Evolutionary conservation across 139 green algal species (phyloP).

Genomic region (Trebouxia sp.): DNA sequence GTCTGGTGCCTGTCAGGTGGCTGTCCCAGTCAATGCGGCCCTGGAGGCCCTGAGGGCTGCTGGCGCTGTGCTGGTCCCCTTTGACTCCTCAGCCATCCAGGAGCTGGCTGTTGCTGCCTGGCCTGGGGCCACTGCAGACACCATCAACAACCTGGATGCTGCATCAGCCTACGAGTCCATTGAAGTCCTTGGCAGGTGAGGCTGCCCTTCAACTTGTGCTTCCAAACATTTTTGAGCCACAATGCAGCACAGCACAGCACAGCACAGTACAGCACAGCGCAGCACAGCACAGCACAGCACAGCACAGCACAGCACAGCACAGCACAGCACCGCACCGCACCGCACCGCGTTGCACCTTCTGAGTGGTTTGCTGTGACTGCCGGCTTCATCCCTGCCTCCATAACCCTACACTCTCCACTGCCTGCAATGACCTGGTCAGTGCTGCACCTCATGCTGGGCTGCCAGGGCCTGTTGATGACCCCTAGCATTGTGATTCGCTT

Average conservation of each 20-base stretch:
- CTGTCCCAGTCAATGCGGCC: neutral
- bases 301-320: no score
- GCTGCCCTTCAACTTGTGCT: neutral
- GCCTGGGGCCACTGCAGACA: constrained; percentile 1
- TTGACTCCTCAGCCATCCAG: neutral
- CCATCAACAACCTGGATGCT: neutral
- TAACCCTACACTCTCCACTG: no score
- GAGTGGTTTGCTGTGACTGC: no score
- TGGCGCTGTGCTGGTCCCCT: neutral
- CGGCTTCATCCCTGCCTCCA: no score
- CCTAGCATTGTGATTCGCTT: no score
- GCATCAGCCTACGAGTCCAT: neutral
- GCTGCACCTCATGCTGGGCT: neutral
- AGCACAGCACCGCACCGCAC: no score
- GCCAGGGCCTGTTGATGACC: no score
- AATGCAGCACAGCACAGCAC: no score
- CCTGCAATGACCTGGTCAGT: neutral
- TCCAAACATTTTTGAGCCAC: neutral
- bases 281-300: no score
- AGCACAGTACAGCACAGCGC: no score
- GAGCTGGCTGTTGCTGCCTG: neutral
- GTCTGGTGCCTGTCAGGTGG: neutral
- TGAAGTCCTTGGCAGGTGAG: neutral
- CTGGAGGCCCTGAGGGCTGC: neutral
- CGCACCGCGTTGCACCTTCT: no score